phyloP scores from a whole-genome alignment of 2,329 filamentous ascomycete species.

The Fusarium sp. region DNA sequence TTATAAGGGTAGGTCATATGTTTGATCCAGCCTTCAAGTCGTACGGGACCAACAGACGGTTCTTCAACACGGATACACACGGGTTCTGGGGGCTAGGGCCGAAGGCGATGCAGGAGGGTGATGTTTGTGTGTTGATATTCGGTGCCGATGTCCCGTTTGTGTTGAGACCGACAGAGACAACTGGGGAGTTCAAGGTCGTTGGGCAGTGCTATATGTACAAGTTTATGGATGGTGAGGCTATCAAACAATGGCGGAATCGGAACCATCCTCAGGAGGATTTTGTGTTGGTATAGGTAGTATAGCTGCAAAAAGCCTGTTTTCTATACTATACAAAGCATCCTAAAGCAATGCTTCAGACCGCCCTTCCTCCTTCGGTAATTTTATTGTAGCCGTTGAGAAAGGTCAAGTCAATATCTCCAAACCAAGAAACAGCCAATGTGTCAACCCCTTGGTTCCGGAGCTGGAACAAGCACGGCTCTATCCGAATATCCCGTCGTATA shows the following conservation, averaged over 20 bases:
- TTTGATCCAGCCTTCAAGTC: constrained; percentile 8
- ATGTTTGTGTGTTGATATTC: constrained; percentile 3
- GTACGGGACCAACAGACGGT: constrained; percentile 1
- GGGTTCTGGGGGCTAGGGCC: constrained; percentile 9
- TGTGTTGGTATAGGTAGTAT: background rate
- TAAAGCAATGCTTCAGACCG: background rate
- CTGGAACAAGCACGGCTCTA: background rate
- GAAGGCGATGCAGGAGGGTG: background rate
- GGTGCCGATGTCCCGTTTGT: constrained; percentile 15
- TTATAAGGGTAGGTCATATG: background rate
- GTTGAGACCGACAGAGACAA: background rate
- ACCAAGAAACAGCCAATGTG: background rate
- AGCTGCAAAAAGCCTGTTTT: background rate
- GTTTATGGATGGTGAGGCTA: constrained; percentile 12
- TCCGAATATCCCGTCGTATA: background rate
- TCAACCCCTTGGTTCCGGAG: background rate
- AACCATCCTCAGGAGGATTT: background rate
- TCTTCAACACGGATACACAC: background rate
- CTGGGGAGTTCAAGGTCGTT: constrained; percentile 9
- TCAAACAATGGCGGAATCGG: background rate
- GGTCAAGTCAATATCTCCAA: background rate
- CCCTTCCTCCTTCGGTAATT: no score
- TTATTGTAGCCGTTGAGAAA: no score
- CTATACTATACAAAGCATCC: background rate
- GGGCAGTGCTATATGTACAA: constrained; percentile 17